phyloP scores from a whole-genome alignment of 73 alveolate genomes.

The Effrenium voratum region DNA sequence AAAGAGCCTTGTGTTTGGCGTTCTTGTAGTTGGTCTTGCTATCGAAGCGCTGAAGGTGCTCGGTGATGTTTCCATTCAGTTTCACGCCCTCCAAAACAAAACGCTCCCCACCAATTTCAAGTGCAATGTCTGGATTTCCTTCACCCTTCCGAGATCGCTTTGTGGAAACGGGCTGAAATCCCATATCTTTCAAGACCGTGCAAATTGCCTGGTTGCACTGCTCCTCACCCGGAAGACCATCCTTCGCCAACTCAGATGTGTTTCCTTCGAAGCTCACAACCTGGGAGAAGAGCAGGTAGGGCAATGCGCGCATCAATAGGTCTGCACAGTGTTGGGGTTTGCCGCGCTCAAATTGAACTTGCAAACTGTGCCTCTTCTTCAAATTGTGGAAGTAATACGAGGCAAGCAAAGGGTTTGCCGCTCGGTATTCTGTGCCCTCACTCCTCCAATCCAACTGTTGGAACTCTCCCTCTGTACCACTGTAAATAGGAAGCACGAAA shows the following conservation, averaged over 20 bases:
- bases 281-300: constrained; percentile 42
- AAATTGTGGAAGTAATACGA: constrained; percentile 27
- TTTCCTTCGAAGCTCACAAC: constrained; percentile 48
- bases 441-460: constrained; percentile 34
- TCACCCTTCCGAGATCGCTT: constrained; percentile 39
- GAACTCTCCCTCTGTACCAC: constrained; percentile 20
- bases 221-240: constrained; percentile 10
- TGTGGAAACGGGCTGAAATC: background rate
- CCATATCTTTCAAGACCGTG: constrained; percentile 35
- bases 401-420: constrained; percentile 25
- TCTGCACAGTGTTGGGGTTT: constrained; percentile 60
- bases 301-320: constrained; percentile 51
- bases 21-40: constrained; percentile 1
- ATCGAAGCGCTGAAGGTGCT: background rate
- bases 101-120: constrained; percentile 20
- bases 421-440: constrained; percentile 10
- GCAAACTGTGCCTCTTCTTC: constrained; percentile 25
- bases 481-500: constrained; percentile 32
- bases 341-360: constrained; percentile 14
- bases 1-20: constrained; percentile 24
- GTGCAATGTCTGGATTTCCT: constrained; percentile 47
- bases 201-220: constrained; percentile 35
- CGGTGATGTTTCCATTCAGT: background rate
- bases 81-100: constrained; percentile 66
- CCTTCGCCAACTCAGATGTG: constrained; percentile 16